Evolutionary conservation across 176 grass and related monocot genomes (phyloP), one percentile per base, ranked within the genome.

Genomic region (Poa pratensis): DNA sequence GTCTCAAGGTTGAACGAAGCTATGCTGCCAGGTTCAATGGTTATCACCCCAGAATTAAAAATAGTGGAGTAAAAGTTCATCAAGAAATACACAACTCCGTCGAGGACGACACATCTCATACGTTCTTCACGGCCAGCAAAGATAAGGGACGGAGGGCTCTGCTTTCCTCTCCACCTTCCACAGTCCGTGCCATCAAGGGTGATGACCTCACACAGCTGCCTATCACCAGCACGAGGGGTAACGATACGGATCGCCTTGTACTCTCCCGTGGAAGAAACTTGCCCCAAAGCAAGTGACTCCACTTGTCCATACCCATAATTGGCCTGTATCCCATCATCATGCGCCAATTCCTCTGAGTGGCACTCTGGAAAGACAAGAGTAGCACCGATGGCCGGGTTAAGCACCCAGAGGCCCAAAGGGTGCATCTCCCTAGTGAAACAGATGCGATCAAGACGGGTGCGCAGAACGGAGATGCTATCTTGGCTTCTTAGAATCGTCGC

Each of bases 1-100:
- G 69, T 73, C n/a, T 26, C 69, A 14, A 73, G 69, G 69, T 73
- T 48, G 69, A 73, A 73, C 13, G 40, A 73, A 16, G 40, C 40
- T 73, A 48, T 48, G 69, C 69, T 48, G 42, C 42, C 69, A 1
- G 42, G 69, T 15, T 48, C 42, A 17, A 26, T 26, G 11, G 22
- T 48, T 2, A 48, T 16, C 23, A 48, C 42, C 42, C 42, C 42
- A 0, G 22, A 23, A 23, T 45, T 23, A 8, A 3, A 5, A 42
- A 23, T 23, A 7, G 12, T 26, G 13, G 0, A 2, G 69, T 16
- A 24, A 17, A 73, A 48, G 1, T 73, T 0, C 42, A 73, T 46
- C 42, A 73, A 26, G 42, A 73, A 73, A 15, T 73, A 27, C 0
- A 48, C 3, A n/a, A 73, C 69, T 22, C 22, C 40, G 8, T 26